Percentiles rank a stretch among this genome's conserved stretches.
Evolutionary conservation across 2,329 filamentous ascomycete genomes (phyloP).

Genomic region (Plenodomus tracheiphilus): DNA sequence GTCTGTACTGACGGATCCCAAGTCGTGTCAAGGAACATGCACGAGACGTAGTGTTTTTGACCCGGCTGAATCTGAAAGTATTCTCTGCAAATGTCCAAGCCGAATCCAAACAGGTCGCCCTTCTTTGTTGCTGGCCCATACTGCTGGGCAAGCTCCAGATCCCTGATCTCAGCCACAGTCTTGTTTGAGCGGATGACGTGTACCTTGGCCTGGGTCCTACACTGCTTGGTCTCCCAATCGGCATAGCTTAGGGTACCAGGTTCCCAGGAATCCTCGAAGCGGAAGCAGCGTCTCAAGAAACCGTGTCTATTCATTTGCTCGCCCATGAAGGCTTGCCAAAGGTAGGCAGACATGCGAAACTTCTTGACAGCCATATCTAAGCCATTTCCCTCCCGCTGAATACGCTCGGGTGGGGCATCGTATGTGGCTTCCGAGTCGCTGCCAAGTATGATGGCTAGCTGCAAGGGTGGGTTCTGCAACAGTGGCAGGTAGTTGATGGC

Average conservation of each 20-base stretch:
- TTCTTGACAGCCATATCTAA: slow-evolving; percentile 82
- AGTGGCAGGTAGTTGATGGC: slow-evolving; percentile 86
- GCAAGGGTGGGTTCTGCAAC: slow-evolving; percentile 77
- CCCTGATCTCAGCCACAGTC: slow-evolving; percentile 80
- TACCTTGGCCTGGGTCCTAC: slow-evolving; percentile 89
- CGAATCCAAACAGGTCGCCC: slow-evolving; percentile 75
- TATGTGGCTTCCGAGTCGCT: slow-evolving; percentile 87
- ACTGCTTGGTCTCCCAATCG: slow-evolving; percentile 70
- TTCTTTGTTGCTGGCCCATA: slow-evolving; percentile 69
- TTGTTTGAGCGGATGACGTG: slow-evolving; percentile 82
- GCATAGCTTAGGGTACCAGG: slow-evolving; percentile 76
- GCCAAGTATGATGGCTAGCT: slow-evolving; percentile 83
- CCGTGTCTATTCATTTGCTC: slow-evolving; percentile 94
- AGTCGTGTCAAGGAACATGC: slow-evolving; percentile 82
- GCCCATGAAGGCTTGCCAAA: slow-evolving; percentile 96
- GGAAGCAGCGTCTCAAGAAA: slow-evolving; percentile 81
- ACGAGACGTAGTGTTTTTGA: slow-evolving; percentile 86
- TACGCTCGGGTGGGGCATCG: slow-evolving; percentile 76
- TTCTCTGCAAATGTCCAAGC: slow-evolving; percentile 73
- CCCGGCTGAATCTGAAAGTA: slow-evolving; percentile 75
- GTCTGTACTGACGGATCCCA: slow-evolving; percentile 76
- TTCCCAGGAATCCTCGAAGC: slow-evolving; percentile 95
- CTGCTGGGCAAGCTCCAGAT: slow-evolving; percentile 78
- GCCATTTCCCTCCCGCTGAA: slow-evolving; percentile 78
- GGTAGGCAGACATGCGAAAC: slow-evolving; percentile 90